Evolutionary conservation across 1,284 basidiomycete species (phyloP).

Genomic region (Caloboletus firmus): DNA sequence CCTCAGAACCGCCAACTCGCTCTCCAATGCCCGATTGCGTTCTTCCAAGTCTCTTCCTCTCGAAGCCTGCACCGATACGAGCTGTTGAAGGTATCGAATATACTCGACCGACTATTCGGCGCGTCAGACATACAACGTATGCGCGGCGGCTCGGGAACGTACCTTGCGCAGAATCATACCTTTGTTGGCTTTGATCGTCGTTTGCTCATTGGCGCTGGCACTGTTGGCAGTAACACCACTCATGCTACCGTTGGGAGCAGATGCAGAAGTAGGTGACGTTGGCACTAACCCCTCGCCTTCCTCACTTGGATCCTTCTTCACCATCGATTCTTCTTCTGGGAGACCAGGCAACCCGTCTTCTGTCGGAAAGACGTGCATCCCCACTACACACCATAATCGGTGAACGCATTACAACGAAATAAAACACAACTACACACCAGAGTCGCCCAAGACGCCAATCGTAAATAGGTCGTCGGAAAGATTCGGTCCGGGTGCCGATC

Average conservation of each 20-base stretch:
- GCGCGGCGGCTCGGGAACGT: background rate
- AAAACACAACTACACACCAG: conserved; percentile 17
- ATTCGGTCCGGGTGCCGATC: conserved; percentile 10
- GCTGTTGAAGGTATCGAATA: conserved; percentile 83
- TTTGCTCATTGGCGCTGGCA: conserved; percentile 24
- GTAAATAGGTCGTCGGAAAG: conserved; percentile 24
- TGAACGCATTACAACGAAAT: background rate
- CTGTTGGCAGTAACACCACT: background rate
- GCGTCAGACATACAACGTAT: conserved; percentile 10
- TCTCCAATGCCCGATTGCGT: conserved; percentile 29
- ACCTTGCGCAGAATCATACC: conserved; percentile 82
- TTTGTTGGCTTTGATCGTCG: conserved; percentile 78
- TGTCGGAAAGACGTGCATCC: conserved; percentile 26
- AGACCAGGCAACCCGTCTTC: conserved; percentile 33
- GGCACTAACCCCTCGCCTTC: conserved; percentile 23
- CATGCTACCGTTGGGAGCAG: background rate
- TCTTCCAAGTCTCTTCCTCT: conserved; percentile 74
- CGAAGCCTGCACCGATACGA: conserved; percentile 73
- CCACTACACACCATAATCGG: conserved; percentile 7
- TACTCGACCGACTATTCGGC: conserved; percentile 70
- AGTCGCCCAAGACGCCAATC: conserved; percentile 21
- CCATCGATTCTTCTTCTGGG: conserved; percentile 31
- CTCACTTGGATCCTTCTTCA: conserved; percentile 37
- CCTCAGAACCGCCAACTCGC: conserved; percentile 25
- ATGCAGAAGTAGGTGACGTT: conserved; percentile 13